Evolutionary conservation across 169 alveolate species (phyloP).

Genomic region (Cryptosporidium xiaoi): DNA sequence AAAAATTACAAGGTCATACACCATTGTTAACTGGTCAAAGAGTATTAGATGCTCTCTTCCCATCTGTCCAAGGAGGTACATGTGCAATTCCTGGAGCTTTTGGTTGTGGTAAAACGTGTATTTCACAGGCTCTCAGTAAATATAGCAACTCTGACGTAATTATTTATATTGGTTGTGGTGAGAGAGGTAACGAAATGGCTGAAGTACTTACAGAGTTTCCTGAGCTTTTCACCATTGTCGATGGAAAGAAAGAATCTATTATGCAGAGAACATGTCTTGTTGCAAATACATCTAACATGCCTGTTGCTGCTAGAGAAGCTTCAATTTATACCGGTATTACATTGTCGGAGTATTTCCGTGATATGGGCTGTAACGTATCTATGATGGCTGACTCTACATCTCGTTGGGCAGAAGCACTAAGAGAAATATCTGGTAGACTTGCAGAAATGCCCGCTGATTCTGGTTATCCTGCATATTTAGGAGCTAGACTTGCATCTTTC

Average conservation of each 20-base stretch:
- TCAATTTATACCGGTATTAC: slow-evolving; percentile 98
- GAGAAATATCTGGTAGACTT: slow-evolving; percentile 99
- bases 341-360: slow-evolving; percentile 98
- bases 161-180: slow-evolving; percentile 99
- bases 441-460: slow-evolving; percentile 99
- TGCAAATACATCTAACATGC: slow-evolving; percentile 99
- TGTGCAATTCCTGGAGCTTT: slow-evolving; percentile 99
- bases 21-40: slow-evolving; percentile 98
- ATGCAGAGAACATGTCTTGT: slow-evolving; percentile 99
- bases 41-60: slow-evolving; percentile 97
- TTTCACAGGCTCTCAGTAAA: slow-evolving; percentile 97
- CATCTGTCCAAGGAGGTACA: slow-evolving; percentile 98
- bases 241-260: slow-evolving; percentile 93
- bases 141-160: slow-evolving; percentile 96
- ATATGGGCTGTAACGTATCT: slow-evolving; percentile 97
- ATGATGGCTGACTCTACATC: slow-evolving; percentile 99
- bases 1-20: slow-evolving; percentile 92
- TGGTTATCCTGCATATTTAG: slow-evolving; percentile 99
- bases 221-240: slow-evolving; percentile 91
- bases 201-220: slow-evolving; percentile 99
- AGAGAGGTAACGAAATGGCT: slow-evolving; percentile 99
- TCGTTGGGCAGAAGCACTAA: slow-evolving; percentile 99
- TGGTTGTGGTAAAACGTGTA: slow-evolving; percentile 99
- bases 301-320: slow-evolving; percentile 99
- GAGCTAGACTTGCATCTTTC: slow-evolving; percentile 97